Conservation (phyloP, 768 basidiomycete genomes). For the Lentinula sp. region DNA sequence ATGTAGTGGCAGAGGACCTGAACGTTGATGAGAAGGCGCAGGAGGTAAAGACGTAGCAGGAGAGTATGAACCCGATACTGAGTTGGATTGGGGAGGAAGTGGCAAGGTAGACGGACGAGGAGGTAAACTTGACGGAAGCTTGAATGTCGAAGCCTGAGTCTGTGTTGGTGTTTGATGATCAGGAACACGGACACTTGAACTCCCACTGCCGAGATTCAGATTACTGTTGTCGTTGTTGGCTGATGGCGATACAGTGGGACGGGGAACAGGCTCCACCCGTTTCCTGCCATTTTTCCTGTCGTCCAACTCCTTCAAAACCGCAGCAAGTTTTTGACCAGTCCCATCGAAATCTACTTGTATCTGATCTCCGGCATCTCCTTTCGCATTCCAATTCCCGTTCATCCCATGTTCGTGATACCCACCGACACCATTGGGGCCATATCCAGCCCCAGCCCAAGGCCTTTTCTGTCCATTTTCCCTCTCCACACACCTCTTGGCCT, state of each 20-base stretch:
- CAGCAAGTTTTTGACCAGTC: constrained; percentile 57
- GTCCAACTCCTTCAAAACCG: constrained; percentile 63
- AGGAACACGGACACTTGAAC: background rate
- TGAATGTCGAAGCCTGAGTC: background rate
- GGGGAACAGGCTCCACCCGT: background rate
- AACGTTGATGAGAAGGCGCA: background rate
- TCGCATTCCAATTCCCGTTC: constrained; percentile 26
- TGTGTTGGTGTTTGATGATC: background rate
- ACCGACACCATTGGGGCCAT: constrained; percentile 36
- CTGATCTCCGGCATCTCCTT: constrained; percentile 54
- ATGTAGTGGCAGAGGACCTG: background rate
- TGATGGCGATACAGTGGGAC: background rate
- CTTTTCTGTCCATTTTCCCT: constrained; percentile 62
- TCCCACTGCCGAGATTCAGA: background rate
- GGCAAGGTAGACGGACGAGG: constrained; percentile 8
- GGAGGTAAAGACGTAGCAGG: background rate
- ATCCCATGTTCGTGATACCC: constrained; percentile 16
- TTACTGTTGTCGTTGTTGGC: background rate
- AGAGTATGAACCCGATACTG: background rate
- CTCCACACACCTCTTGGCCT: constrained; percentile 62
- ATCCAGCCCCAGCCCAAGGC: constrained; percentile 5
- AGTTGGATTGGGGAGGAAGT: background rate
- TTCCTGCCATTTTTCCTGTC: constrained; percentile 43
- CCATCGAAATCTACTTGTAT: constrained; percentile 78
- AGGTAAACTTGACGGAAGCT: background rate